phyloP scores from a whole-genome alignment of 257 asterid genomes.

The Nicotiana otophora region DNA sequence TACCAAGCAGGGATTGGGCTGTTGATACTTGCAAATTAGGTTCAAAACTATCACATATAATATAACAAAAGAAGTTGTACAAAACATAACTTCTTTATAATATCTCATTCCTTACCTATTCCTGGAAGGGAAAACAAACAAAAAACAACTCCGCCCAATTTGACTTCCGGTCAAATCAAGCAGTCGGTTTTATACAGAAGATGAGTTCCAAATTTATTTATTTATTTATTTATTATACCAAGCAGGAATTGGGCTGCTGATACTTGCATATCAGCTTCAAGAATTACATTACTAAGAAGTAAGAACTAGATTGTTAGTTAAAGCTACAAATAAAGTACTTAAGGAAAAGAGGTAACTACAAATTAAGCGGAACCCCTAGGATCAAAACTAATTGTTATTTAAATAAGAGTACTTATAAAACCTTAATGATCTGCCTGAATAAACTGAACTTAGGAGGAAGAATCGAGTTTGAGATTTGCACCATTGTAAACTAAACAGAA shows the following conservation, averaged over 20 bases:
- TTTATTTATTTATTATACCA: neutral
- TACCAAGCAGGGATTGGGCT: neutral
- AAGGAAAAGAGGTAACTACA: neutral
- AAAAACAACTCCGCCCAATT: neutral
- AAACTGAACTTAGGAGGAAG: neutral
- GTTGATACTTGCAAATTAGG: neutral
- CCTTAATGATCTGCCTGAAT: neutral
- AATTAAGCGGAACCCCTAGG: neutral
- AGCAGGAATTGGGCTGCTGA: neutral
- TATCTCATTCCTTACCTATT: neutral
- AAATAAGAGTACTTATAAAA: neutral
- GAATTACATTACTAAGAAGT: neutral
- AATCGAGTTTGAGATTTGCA: neutral
- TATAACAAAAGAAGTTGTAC: neutral
- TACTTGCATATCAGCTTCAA: neutral
- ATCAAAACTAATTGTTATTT: neutral
- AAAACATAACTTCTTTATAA: neutral
- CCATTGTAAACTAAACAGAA: slow-evolving; percentile 6
- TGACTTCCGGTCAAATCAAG: neutral
- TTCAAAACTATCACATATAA: neutral
- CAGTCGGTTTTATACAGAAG: neutral
- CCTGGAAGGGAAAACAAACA: neutral
- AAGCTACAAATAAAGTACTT: neutral
- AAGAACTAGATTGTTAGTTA: slow-evolving; percentile 4
- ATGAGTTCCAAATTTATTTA: neutral